A percentile compares a stretch with the other conserved stretches of the same genome.
Conservation (phyloP, 331 rosid genomes). For the Cydonia oblonga region DNA sequence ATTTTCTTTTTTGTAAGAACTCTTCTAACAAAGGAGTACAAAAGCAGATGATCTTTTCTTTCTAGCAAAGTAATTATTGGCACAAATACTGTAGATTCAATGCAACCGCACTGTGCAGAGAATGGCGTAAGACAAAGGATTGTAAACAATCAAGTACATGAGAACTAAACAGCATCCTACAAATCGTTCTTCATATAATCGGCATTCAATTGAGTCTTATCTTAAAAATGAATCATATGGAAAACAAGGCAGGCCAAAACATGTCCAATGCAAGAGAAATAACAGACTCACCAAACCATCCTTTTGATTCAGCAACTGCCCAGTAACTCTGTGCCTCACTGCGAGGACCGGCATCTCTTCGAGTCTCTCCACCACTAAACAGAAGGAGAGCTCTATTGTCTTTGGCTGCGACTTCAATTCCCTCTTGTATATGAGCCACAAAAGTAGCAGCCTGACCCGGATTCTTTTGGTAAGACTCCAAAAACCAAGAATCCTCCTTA, state of each 20-base stretch:
- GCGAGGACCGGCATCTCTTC: constrained; percentile 81
- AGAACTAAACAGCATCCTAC: background rate
- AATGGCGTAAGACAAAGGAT: background rate
- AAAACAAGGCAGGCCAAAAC: background rate
- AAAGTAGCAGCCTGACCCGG: constrained; percentile 89
- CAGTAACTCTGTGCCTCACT: constrained; percentile 98
- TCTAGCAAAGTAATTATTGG: background rate
- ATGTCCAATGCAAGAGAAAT: background rate
- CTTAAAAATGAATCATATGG: background rate
- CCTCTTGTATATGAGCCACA: constrained; percentile 56
- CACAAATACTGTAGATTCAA: background rate
- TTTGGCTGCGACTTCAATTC: constrained; percentile 43
- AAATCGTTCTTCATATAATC: background rate
- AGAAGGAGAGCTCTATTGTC: constrained; percentile 61
- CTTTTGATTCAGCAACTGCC: constrained; percentile 74
- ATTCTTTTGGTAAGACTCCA: constrained; percentile 87
- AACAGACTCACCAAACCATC: constrained; percentile 77
- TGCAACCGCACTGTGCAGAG: background rate
- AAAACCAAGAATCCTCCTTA: constrained; percentile 80
- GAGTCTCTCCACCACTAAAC: constrained; percentile 93
- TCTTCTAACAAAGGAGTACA: background rate
- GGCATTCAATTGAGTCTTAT: background rate
- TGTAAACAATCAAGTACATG: background rate
- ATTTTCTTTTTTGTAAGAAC: background rate
- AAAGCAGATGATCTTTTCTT: background rate